phyloP scores from a whole-genome alignment of 441 rosid species.

The Brassica hybrid region DNA sequence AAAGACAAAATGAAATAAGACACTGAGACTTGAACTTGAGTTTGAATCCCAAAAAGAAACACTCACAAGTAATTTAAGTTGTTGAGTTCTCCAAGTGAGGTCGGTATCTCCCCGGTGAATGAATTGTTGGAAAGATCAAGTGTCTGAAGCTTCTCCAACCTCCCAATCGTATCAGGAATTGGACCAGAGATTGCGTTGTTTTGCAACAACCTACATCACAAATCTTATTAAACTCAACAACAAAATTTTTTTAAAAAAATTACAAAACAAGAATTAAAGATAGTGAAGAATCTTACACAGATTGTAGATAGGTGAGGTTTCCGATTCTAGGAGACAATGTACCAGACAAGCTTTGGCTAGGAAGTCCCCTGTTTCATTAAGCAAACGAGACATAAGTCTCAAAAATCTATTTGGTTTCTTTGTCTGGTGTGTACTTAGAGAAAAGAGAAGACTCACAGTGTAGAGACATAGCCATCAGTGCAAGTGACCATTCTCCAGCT shows the following conservation, averaged over 20 bases:
- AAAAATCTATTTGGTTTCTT: neutral
- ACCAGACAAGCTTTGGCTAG: conserved; percentile 96
- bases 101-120: conserved; percentile 73
- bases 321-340: conserved; percentile 82
- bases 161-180: conserved; percentile 78
- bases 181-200: conserved; percentile 84
- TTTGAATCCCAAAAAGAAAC: conserved; percentile 30
- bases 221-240: conserved; percentile 17
- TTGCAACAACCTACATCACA: conserved; percentile 79
- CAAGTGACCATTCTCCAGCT: conserved; percentile 98
- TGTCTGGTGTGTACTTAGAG: neutral
- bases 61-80: conserved; percentile 84
- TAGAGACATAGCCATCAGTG: conserved; percentile 82
- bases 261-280: conserved; percentile 14
- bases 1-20: conserved; percentile 8
- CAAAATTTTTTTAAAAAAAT: neutral
- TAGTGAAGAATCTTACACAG: conserved; percentile 64
- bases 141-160: conserved; percentile 75
- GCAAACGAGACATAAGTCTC: conserved; percentile 26
- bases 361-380: conserved; percentile 71
- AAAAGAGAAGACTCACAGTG: conserved; percentile 59
- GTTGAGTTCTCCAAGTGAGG: conserved; percentile 73
- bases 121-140: conserved; percentile 91
- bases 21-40: conserved; percentile 24
- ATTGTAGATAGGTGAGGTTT: conserved; percentile 78